These are phyloP conservation scores for Obelidium mucronatum DNA, from an alignment of 192 early-diverging fungal species.

Conservation along the genomic window DNA sequence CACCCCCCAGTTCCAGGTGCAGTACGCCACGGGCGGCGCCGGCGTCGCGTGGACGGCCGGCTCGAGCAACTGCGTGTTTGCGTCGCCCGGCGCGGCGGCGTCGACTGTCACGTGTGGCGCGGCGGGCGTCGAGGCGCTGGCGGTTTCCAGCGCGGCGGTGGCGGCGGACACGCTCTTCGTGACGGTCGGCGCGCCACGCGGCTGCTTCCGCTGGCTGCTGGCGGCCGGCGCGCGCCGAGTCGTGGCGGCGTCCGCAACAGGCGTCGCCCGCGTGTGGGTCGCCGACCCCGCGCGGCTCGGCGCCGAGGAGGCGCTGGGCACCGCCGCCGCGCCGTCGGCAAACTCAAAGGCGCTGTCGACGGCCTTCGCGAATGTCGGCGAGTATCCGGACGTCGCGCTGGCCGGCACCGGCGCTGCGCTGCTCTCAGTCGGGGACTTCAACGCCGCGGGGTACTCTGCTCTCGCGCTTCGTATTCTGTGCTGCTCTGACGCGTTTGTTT, in stretches of 20 bases:
- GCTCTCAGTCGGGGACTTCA: no score
- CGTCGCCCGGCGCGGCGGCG: neutral
- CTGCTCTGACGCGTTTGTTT: neutral
- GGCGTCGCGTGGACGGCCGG: slow-evolving; percentile 9
- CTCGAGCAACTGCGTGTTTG: neutral
- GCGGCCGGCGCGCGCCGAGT: slow-evolving; percentile 1
- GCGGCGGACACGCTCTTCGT: slow-evolving; percentile 30
- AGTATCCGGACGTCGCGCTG: slow-evolving; percentile 1
- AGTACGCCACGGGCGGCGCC: neutral
- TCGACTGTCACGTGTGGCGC: slow-evolving; percentile 8
- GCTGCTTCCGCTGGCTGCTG: slow-evolving; percentile 22
- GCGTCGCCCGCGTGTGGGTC: slow-evolving; percentile 9
- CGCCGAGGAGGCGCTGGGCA: slow-evolving; percentile 17
- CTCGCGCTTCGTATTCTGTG: no score
- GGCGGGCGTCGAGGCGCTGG: slow-evolving; percentile 18
- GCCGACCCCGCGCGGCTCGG: slow-evolving; percentile 5
- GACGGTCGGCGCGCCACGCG: neutral
- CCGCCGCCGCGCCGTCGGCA: slow-evolving; percentile 12
- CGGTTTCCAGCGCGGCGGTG: neutral
- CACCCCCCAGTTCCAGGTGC: neutral
- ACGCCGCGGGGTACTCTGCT: no score
- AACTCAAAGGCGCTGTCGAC: slow-evolving; percentile 19
- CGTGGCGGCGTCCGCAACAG: neutral
- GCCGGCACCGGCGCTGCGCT: neutral
- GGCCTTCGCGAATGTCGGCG: slow-evolving; percentile 21